phyloP scores from a whole-genome alignment of 768 basidiomycete species.

The Cyclocybe aegerita region DNA sequence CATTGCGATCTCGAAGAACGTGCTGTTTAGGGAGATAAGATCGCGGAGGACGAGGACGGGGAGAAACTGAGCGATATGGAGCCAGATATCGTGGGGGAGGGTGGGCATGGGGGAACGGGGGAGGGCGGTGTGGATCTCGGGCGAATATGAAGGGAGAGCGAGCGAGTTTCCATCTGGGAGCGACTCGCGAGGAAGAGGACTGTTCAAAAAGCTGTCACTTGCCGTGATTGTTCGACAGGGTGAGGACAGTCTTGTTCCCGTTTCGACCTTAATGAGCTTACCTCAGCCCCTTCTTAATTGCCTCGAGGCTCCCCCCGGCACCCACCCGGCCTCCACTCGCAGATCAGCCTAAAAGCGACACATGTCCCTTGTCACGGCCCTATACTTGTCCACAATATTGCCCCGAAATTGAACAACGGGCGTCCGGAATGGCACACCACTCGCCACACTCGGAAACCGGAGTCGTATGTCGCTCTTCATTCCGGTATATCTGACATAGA shows the following conservation, averaged over 20 bases:
- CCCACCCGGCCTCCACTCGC: background rate
- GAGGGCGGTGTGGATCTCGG: slow-evolving; percentile 2
- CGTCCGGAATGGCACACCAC: no score
- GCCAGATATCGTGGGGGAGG: slow-evolving; percentile 36
- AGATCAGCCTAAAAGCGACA: background rate
- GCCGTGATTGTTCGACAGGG: slow-evolving; percentile 23
- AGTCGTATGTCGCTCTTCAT: no score
- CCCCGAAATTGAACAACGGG: no score
- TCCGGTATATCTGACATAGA: no score
- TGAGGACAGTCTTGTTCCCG: slow-evolving; percentile 20
- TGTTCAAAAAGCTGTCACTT: slow-evolving; percentile 23
- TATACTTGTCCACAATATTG: no score
- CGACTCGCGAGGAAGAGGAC: slow-evolving; percentile 14
- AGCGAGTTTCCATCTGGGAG: slow-evolving; percentile 7
- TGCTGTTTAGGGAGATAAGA: slow-evolving; percentile 36
- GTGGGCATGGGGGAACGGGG: slow-evolving; percentile 11
- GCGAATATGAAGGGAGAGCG: slow-evolving; percentile 1
- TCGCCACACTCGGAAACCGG: no score
- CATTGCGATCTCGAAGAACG: slow-evolving; percentile 41
- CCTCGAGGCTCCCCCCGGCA: slow-evolving; percentile 14
- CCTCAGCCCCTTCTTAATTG: slow-evolving; percentile 13
- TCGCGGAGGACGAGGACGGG: slow-evolving; percentile 29
- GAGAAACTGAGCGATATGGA: slow-evolving; percentile 32
- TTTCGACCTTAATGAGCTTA: slow-evolving; percentile 23
- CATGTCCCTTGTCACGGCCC: no score